Evolutionary conservation across 2,329 filamentous ascomycete species (phyloP).

Genomic region (Tolypocladium paradoxum): DNA sequence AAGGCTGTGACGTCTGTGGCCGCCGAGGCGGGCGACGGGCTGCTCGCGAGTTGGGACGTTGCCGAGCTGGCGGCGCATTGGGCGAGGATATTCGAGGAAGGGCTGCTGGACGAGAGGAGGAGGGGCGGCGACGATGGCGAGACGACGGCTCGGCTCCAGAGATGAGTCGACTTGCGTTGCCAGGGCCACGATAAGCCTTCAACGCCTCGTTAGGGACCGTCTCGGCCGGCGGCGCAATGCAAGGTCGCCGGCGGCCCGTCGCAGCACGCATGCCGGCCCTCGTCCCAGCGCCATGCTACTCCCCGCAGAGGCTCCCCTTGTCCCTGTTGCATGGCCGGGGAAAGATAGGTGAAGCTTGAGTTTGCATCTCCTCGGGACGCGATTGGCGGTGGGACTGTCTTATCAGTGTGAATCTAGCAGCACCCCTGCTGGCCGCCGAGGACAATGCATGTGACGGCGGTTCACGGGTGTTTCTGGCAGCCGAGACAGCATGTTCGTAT

Average conservation of each 20-base stretch:
- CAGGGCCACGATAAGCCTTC: not conserved
- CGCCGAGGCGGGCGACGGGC: slow-evolving; percentile 29
- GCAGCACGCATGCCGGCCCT: not conserved
- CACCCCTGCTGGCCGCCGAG: not conserved
- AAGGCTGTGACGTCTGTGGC: slow-evolving; percentile 68
- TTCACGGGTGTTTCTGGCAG: not conserved
- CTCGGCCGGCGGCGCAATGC: not conserved
- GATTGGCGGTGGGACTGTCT: not conserved
- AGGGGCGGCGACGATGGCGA: not conserved
- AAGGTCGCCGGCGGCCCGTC: not conserved
- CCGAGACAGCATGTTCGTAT: not conserved
- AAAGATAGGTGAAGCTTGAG: not conserved
- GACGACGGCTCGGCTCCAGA: not conserved
- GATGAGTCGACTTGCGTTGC: not conserved
- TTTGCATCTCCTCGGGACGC: not conserved
- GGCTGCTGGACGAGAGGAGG: slow-evolving; percentile 13
- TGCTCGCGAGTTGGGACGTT: slow-evolving; percentile 15
- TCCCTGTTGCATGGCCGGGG: not conserved
- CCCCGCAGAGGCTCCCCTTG: not conserved
- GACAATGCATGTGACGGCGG: not conserved
- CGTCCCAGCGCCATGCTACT: not conserved
- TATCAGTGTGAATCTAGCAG: not conserved
- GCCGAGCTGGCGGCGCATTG: slow-evolving; percentile 18
- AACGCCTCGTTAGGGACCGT: not conserved
- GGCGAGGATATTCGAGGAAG: slow-evolving; percentile 23